Base-by-base conservation (phyloP, 495 filamentous ascomycete species). In the Terfezia boudieri region DNA sequence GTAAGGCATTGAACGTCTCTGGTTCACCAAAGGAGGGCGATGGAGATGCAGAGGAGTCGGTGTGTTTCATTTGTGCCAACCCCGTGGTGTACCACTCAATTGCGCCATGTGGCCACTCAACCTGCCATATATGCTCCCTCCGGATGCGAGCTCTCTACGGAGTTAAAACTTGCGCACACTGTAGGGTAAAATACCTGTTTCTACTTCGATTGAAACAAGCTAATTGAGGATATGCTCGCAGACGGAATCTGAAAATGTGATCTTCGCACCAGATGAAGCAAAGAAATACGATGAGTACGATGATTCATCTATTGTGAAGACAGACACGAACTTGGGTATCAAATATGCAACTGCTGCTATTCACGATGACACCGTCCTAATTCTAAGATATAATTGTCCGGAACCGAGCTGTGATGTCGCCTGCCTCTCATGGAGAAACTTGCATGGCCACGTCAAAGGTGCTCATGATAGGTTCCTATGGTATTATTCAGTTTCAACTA, bases 1-100 rank as follows among this genome's bases (percentile, higher is more conserved):
- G 41, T 53, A 23, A 36, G 35, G 32, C 51, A 26, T 6, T 36
- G 57, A 36, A 35, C 56, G 20, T 32, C 26, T 32, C 26, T 32
- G 0, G 26, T 32, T 32, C 26, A 32, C 4, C 50, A 35, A 6
- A 37, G 8, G 43, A 51, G 20, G 53, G 51, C 22, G 53, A 37
- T 37, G 26, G 23, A 7, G 43, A 17, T 37, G 43, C 32, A 32
- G 17, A 49, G 62, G 77, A 74, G 9, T 84, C 93, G 52, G 73
- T 94, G 54, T 99, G 90, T 73, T 96, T 95, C 68, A 96, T 99
- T 57, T 99, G 90, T 66, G 87, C 92, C 23, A 89, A 83, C 43
- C 76, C 77, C 1, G 81, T 96, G 52, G 76, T 78, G 50, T 86
- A 94, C 70, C 80, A 80, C 53, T 81, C 86, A 4, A 75, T 96